A percentile compares a stretch with the other conserved stretches of the same genome.
These are phyloP conservation scores for Asclepias syriaca DNA, from an alignment of 257 asterid species.

Conservation along the genomic window DNA sequence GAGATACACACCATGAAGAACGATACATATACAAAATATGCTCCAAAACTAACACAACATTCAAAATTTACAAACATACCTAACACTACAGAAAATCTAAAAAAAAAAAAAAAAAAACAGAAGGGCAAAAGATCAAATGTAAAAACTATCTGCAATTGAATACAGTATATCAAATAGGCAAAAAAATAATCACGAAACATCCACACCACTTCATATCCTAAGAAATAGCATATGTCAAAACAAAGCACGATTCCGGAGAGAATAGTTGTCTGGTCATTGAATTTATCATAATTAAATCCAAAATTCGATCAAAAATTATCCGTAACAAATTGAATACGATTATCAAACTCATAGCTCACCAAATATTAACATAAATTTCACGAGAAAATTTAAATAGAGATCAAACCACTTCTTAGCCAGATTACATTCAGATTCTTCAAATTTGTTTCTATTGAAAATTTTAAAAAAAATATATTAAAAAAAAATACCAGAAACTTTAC, in stretches of 20 bases:
- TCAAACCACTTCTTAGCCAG: slow-evolving; percentile 65
- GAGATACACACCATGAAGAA: background rate
- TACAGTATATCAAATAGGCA: background rate
- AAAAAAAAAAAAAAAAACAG: background rate
- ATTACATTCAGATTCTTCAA: slow-evolving; percentile 21
- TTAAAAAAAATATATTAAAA: background rate
- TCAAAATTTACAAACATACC: background rate
- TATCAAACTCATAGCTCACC: background rate
- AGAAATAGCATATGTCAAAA: background rate
- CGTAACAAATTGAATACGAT: background rate
- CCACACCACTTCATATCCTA: background rate
- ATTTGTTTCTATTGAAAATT: background rate
- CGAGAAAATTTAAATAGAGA: background rate
- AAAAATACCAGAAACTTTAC: background rate
- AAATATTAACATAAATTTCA: background rate
- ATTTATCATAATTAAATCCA: background rate
- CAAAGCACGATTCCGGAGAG: background rate
- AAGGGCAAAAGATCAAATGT: background rate
- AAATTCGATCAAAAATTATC: background rate
- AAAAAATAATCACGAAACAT: background rate
- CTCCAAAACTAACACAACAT: background rate
- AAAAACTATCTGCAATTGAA: background rate
- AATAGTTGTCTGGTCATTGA: background rate
- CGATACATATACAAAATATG: background rate
- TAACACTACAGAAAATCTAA: background rate